phyloP scores from a whole-genome alignment of 169 alveolate species.

The Ichthyophthirius multifiliis region DNA sequence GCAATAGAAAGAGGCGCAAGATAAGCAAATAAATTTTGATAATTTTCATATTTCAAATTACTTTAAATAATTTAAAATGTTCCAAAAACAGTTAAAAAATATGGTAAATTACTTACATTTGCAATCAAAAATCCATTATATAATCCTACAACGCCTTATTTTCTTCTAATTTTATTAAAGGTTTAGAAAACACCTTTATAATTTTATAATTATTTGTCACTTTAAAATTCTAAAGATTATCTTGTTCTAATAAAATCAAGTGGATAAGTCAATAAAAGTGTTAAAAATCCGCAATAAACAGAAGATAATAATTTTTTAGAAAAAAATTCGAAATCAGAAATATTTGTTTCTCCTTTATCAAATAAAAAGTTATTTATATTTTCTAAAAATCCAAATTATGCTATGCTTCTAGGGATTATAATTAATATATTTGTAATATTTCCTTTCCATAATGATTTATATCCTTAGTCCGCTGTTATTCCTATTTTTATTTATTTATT shows the following conservation, averaged over 20 bases:
- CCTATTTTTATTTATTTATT: no score
- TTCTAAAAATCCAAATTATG: background rate
- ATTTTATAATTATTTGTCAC: background rate
- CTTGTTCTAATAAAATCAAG: background rate
- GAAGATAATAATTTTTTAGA: background rate
- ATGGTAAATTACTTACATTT: background rate
- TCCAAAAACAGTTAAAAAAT: background rate
- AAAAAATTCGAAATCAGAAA: background rate
- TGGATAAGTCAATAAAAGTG: background rate
- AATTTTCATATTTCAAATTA: background rate
- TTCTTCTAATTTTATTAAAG: background rate
- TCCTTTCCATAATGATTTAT: background rate
- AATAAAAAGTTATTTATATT: background rate
- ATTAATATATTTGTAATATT: background rate
- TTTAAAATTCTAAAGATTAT: background rate
- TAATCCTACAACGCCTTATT: background rate
- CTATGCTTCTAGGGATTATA: background rate
- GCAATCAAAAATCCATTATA: background rate
- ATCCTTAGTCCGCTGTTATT: background rate
- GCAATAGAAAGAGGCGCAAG: constrained; percentile 1
- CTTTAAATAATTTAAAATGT: background rate
- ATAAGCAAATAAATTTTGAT: background rate
- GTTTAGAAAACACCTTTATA: background rate
- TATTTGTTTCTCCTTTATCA: background rate
- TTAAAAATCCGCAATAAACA: background rate